A percentile compares a stretch with the other conserved stretches of the same genome.
Conservation (phyloP, 345 rosid species). For the Draba incana region DNA sequence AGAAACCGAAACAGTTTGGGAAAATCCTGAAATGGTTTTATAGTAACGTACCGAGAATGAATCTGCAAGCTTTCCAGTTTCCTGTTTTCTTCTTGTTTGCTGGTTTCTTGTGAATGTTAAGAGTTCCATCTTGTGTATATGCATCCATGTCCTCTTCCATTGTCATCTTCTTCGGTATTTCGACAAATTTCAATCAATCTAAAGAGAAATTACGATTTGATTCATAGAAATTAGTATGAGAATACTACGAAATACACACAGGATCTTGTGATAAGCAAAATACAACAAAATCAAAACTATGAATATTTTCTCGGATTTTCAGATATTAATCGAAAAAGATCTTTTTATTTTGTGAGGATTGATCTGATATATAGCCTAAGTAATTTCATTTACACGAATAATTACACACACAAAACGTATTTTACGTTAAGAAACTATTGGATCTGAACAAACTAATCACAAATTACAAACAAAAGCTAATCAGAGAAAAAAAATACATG, state of each 20-base stretch:
- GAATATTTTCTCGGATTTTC: not conserved
- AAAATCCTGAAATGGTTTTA: not conserved
- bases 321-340: not conserved
- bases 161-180: constrained; percentile 32
- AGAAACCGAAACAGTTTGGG: not conserved
- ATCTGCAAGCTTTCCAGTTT: constrained; percentile 90
- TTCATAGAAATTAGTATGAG: not conserved
- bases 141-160: constrained; percentile 48
- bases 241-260: not conserved
- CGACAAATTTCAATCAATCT: not conserved
- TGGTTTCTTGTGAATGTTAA: constrained; percentile 68
- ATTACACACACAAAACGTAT: too few relatives aligned
- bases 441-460: not conserved
- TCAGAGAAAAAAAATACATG: not conserved
- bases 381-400: not conserved
- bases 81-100: constrained; percentile 78
- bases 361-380: not conserved
- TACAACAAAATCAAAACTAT: not conserved
- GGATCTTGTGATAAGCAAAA: not conserved
- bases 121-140: constrained; percentile 75
- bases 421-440: too few relatives aligned
- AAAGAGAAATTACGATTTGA: not conserved
- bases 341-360: not conserved
- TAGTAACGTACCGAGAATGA: constrained; percentile 64
- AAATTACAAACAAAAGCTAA: not conserved